phyloP scores from a whole-genome alignment of 2,329 filamentous ascomycete genomes.

The Graphilbum ipis-grandicollis region DNA sequence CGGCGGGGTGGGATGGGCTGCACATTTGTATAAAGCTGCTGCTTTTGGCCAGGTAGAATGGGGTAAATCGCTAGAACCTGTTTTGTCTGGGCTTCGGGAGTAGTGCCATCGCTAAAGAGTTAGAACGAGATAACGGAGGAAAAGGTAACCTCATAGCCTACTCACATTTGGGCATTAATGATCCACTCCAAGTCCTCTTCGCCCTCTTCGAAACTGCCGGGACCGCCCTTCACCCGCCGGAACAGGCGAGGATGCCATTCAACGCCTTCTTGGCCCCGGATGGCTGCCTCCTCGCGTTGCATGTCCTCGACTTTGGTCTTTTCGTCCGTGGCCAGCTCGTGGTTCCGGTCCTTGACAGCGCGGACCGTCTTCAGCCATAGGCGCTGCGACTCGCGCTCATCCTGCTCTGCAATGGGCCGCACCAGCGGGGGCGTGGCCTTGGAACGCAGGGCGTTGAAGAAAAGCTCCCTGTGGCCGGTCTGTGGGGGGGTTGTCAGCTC shows the following conservation, averaged over 20 bases:
- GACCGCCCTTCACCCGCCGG: constrained; percentile 52
- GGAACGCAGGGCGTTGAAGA: constrained; percentile 72
- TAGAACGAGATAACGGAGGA: constrained; percentile 3
- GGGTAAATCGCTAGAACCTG: constrained; percentile 80
- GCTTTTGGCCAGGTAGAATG: constrained; percentile 60
- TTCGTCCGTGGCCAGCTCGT: constrained; percentile 78
- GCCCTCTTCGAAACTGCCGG: constrained; percentile 56
- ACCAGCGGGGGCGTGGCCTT: constrained; percentile 58
- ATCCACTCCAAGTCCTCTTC: constrained; percentile 92
- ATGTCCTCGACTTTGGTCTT: constrained; percentile 93
- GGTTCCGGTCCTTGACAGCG: constrained; percentile 71
- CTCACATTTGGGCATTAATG: constrained; percentile 69
- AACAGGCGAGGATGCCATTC: constrained; percentile 87
- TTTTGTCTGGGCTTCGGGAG: constrained; percentile 53
- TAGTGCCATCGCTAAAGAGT: constrained; percentile 30
- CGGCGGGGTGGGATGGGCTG: constrained; percentile 23
- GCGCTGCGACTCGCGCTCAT: constrained; percentile 74
- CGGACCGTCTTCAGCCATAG: constrained; percentile 70
- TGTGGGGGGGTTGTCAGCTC: constrained; percentile 18
- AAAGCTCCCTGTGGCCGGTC: constrained; percentile 76
- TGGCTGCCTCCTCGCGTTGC: constrained; percentile 76
- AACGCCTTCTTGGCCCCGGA: constrained; percentile 56
- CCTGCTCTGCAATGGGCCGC: constrained; percentile 71
- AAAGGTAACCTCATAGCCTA: neutral
- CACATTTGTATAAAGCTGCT: constrained; percentile 33